These are phyloP conservation scores for Rhexocercosporidium sp. DNA, from an alignment of 2,329 filamentous ascomycete genomes.

Conservation along the genomic window DNA sequence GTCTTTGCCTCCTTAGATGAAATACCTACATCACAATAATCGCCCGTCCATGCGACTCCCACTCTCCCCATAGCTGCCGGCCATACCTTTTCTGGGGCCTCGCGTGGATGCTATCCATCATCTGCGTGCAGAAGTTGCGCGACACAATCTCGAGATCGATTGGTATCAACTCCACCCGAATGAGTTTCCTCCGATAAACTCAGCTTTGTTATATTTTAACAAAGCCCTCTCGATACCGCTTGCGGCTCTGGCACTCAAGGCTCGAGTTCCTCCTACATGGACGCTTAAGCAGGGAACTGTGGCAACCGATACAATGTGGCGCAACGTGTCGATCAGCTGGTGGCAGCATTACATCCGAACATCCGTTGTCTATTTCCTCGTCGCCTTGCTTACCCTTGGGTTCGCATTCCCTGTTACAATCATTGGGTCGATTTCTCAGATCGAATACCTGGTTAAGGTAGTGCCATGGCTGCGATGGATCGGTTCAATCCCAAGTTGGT, in stretches of 20 bases:
- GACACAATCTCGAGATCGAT: slow-evolving; percentile 87
- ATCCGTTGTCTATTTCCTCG: slow-evolving; percentile 65
- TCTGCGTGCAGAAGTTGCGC: slow-evolving; percentile 81
- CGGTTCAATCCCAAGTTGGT: slow-evolving; percentile 20
- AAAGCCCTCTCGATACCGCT: slow-evolving; percentile 72
- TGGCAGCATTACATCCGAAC: slow-evolving; percentile 85
- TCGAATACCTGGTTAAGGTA: slow-evolving; percentile 22
- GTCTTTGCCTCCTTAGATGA: neutral
- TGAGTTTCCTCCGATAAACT: slow-evolving; percentile 86
- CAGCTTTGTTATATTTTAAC: slow-evolving; percentile 96
- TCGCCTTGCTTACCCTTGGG: slow-evolving; percentile 47
- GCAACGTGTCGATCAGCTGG: slow-evolving; percentile 92
- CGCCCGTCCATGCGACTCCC: too few species aligned
- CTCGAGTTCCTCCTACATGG: slow-evolving; percentile 16
- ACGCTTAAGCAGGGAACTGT: slow-evolving; percentile 67
- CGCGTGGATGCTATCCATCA: slow-evolving; percentile 94
- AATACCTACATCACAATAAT: neutral
- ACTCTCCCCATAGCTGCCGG: slow-evolving; percentile 73
- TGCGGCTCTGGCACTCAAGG: slow-evolving; percentile 61
- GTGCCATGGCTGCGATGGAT: slow-evolving; percentile 23
- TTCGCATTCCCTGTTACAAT: slow-evolving; percentile 26
- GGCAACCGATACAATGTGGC: slow-evolving; percentile 88
- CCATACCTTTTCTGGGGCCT: slow-evolving; percentile 76
- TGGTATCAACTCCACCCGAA: slow-evolving; percentile 81
- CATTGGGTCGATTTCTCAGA: slow-evolving; percentile 26